phyloP scores from a whole-genome alignment of 805 yeast species.

The Blastobotrys mokoenaii region DNA sequence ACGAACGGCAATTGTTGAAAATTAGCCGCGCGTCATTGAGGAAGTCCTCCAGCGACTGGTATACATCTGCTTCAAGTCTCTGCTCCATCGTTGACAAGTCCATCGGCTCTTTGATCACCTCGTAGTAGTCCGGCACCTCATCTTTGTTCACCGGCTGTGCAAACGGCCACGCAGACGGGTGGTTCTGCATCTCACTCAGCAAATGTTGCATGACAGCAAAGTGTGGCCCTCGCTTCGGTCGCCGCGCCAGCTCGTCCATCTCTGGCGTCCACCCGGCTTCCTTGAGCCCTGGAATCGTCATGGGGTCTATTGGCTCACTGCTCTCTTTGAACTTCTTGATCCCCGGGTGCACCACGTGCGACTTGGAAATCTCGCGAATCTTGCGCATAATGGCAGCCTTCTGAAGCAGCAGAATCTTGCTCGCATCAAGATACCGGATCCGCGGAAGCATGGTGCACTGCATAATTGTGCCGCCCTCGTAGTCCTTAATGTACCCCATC shows the following conservation, averaged over 20 bases:
- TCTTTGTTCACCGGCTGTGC: slow-evolving; percentile 85
- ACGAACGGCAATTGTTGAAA: slow-evolving; percentile 84
- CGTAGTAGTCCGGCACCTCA: slow-evolving; percentile 94
- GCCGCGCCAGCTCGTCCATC: slow-evolving; percentile 93
- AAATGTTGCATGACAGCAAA: slow-evolving; percentile 87
- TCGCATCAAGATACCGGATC: slow-evolving; percentile 80
- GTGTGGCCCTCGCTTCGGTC: slow-evolving; percentile 92
- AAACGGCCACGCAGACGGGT: slow-evolving; percentile 98
- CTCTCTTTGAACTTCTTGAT: slow-evolving; percentile 55
- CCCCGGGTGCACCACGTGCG: slow-evolving; percentile 79
- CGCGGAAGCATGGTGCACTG: slow-evolving; percentile 91
- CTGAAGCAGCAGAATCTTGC: slow-evolving; percentile 76
- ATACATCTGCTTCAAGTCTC: slow-evolving; percentile 84
- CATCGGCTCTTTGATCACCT: slow-evolving; percentile 96
- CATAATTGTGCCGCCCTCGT: slow-evolving; percentile 98
- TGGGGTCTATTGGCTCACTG: slow-evolving; percentile 50
- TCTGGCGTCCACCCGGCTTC: slow-evolving; percentile 98
- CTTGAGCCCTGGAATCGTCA: slow-evolving; percentile 77
- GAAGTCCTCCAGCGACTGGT: slow-evolving; percentile 84
- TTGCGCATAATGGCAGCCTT: slow-evolving; percentile 86
- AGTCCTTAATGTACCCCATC: slow-evolving; percentile 99
- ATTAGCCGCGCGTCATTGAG: slow-evolving; percentile 80
- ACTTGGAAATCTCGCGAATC: slow-evolving; percentile 67
- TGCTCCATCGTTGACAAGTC: slow-evolving; percentile 93
- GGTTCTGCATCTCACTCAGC: slow-evolving; percentile 80